Conservation (phyloP, 192 early-diverging fungal species). For the Fimicolochytrium jonesii region DNA sequence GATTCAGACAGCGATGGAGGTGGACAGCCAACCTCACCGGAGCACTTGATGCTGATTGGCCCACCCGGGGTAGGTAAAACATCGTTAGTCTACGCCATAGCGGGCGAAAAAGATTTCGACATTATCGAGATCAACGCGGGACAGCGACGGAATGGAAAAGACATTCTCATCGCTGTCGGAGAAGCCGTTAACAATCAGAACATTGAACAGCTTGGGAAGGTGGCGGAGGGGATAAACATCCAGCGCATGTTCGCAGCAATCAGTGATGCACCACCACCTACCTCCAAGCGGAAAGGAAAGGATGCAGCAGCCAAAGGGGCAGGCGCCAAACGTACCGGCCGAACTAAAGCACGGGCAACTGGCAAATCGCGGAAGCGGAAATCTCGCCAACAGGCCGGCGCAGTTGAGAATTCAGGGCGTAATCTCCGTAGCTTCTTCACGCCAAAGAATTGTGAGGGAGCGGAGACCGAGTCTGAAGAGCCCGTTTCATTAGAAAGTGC, state of each 20-base stretch:
- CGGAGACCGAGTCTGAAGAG: not conserved
- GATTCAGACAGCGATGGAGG: not conserved
- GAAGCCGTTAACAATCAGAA: constrained; percentile 74
- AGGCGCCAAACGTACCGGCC: not conserved
- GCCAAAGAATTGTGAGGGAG: no score
- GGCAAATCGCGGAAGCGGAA: no score
- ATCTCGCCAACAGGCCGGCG: no score
- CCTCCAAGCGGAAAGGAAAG: not conserved
- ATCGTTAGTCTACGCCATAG: constrained; percentile 66
- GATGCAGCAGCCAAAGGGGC: not conserved
- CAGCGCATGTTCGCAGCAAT: not conserved
- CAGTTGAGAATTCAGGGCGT: no score
- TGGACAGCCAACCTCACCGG: not conserved
- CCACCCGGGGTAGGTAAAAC: constrained; percentile 70
- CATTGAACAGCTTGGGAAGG: constrained; percentile 33
- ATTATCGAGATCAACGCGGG: constrained; percentile 74
- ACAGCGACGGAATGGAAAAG: constrained; percentile 63
- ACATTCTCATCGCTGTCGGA: constrained; percentile 57
- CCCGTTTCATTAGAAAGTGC: not conserved
- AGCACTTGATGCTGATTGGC: constrained; percentile 56
- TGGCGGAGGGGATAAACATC: not conserved
- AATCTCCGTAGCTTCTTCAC: no score
- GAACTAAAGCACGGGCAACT: not conserved
- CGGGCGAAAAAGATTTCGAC: constrained; percentile 66
- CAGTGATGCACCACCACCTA: not conserved